These are phyloP conservation scores for Mycena rebaudengoi DNA, from an alignment of 768 basidiomycete species.

Conservation along the genomic window DNA sequence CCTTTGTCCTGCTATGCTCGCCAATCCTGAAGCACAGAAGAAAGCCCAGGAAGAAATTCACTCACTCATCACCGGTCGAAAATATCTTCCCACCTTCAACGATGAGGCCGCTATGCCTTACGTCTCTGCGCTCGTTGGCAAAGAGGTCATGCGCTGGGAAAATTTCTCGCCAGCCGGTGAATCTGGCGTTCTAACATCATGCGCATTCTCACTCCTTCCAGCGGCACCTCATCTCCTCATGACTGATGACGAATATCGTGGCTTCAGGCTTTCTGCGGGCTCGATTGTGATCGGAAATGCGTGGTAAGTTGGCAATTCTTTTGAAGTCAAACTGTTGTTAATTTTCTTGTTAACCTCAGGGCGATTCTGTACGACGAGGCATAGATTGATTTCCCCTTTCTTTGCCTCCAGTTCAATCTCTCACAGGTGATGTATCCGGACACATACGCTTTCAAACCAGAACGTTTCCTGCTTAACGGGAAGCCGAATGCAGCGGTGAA, in stretches of 20 bases:
- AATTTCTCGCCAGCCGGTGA: constrained; percentile 40
- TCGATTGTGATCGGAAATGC: constrained; percentile 35
- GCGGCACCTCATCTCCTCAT: constrained; percentile 37
- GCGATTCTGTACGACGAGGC: constrained; percentile 14
- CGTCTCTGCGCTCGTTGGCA: constrained; percentile 30
- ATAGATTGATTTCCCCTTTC: neutral
- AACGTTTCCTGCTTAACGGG: constrained; percentile 44
- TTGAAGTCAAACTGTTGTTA: neutral
- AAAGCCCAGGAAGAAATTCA: constrained; percentile 42
- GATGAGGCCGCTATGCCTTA: constrained; percentile 35
- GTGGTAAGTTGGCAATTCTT: constrained; percentile 13
- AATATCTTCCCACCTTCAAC: constrained; percentile 34
- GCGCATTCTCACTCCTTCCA: neutral
- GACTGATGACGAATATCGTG: constrained; percentile 44
- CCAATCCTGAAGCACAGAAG: constrained; percentile 36
- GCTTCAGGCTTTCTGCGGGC: constrained; percentile 44
- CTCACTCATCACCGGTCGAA: constrained; percentile 26
- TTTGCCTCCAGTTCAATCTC: neutral
- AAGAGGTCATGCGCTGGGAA: constrained; percentile 38
- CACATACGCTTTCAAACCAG: constrained; percentile 46
- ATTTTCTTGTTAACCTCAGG: neutral
- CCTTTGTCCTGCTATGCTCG: constrained; percentile 40
- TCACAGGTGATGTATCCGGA: constrained; percentile 38
- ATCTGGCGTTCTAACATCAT: neutral
- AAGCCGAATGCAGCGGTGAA: constrained; percentile 22